phyloP scores from a whole-genome alignment of 257 asterid species.

The Nicotiana undulata region DNA sequence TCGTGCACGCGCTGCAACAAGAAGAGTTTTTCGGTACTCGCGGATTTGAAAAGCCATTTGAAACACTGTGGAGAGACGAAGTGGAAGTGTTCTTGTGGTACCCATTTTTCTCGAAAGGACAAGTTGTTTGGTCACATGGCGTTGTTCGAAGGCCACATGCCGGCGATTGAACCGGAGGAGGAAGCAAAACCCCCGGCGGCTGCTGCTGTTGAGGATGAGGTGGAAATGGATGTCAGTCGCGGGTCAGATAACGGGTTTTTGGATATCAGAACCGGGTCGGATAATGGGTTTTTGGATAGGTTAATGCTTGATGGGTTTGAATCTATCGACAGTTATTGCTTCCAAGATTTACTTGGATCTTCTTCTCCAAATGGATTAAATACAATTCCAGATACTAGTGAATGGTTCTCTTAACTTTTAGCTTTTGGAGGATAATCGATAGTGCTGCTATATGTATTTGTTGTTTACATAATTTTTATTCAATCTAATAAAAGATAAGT shows the following conservation, averaged over 20 bases:
- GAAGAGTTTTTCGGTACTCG: slow-evolving; percentile 78
- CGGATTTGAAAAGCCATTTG: slow-evolving; percentile 87
- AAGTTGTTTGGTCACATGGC: slow-evolving; percentile 87
- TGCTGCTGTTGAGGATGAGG: slow-evolving; percentile 23
- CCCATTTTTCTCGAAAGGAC: slow-evolving; percentile 78
- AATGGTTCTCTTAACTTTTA: neutral
- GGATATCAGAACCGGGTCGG: slow-evolving; percentile 14
- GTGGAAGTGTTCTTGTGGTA: slow-evolving; percentile 90
- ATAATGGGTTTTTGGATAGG: slow-evolving; percentile 24
- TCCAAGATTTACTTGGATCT: slow-evolving; percentile 39
- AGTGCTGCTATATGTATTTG: neutral
- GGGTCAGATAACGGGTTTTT: slow-evolving; percentile 13
- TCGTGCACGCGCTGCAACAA: slow-evolving; percentile 59
- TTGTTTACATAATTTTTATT: neutral
- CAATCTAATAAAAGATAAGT: neutral
- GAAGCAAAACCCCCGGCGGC: slow-evolving; percentile 11
- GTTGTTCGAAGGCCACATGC: slow-evolving; percentile 93
- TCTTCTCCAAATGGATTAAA: slow-evolving; percentile 15
- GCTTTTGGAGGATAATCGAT: neutral
- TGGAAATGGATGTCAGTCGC: slow-evolving; percentile 3
- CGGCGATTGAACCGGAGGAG: slow-evolving; percentile 42
- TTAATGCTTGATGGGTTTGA: slow-evolving; percentile 40
- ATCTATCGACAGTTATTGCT: slow-evolving; percentile 31
- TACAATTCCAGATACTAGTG: neutral
- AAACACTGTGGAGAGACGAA: slow-evolving; percentile 80